Percentiles rank a stretch among this genome's conserved stretches.
Evolutionary conservation across 2,329 filamentous ascomycete genomes (phyloP).

Genomic region (Pseudogymnoascus sp.): DNA sequence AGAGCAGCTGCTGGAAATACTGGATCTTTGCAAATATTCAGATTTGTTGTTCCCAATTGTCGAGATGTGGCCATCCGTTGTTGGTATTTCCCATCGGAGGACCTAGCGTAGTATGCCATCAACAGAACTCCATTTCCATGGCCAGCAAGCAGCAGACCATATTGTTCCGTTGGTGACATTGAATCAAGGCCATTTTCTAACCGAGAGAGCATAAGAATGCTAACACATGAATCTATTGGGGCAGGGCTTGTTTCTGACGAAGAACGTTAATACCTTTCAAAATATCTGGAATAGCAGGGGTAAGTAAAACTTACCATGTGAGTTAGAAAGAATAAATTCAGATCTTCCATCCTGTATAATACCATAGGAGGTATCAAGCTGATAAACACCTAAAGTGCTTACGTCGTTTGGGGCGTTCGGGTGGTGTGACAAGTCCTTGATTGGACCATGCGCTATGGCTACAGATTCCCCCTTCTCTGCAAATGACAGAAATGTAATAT

Average conservation of each 20-base stretch:
- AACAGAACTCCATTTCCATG: slow-evolving; percentile 8
- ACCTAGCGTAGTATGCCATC: background rate
- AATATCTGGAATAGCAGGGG: background rate
- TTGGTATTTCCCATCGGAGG: slow-evolving; percentile 6
- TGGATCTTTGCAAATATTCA: slow-evolving; percentile 19
- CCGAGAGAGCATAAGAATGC: background rate
- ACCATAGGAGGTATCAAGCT: background rate
- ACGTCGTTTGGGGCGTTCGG: background rate
- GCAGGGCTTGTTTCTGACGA: background rate
- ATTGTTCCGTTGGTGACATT: background rate
- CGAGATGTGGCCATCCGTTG: background rate
- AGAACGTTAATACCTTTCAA: background rate
- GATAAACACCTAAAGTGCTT: background rate
- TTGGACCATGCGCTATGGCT: background rate
- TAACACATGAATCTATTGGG: background rate
- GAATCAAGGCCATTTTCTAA: background rate
- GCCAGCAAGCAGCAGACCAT: slow-evolving; percentile 4
- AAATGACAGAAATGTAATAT: background rate
- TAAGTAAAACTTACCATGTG: background rate
- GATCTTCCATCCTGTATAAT: background rate
- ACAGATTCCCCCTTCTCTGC: background rate
- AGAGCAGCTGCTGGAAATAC: slow-evolving; percentile 28
- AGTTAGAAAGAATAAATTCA: background rate
- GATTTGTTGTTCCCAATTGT: slow-evolving; percentile 22
- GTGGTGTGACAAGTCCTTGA: background rate